phyloP scores from a whole-genome alignment of 257 asterid genomes.

The Solanum ossicruentum region DNA sequence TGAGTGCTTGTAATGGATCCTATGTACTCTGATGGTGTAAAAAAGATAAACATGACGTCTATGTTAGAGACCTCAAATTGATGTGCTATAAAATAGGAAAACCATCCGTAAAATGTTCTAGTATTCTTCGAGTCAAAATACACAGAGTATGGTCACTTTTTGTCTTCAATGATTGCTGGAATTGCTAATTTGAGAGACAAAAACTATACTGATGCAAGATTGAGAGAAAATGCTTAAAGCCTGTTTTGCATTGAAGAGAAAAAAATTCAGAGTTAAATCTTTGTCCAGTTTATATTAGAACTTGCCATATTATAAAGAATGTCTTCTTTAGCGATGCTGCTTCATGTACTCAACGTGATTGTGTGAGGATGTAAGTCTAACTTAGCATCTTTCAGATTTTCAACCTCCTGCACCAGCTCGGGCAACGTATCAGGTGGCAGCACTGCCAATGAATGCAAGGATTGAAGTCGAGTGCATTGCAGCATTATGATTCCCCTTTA shows the following conservation, averaged over 20 bases:
- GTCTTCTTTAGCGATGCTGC: neutral
- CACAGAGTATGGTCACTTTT: neutral
- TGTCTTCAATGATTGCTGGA: neutral
- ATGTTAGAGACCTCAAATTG: neutral
- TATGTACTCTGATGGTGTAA: neutral
- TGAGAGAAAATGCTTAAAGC: neutral
- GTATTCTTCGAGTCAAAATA: neutral
- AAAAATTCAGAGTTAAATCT: neutral
- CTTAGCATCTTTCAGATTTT: conserved; percentile 48
- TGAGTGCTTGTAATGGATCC: neutral
- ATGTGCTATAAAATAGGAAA: neutral
- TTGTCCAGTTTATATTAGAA: neutral
- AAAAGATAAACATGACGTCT: neutral
- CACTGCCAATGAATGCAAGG: conserved; percentile 75
- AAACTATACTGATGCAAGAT: neutral
- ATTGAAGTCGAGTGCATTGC: conserved; percentile 91
- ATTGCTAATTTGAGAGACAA: neutral
- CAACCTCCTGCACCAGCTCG: conserved; percentile 89
- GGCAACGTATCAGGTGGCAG: conserved; percentile 88
- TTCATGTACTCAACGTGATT: neutral
- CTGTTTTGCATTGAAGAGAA: neutral
- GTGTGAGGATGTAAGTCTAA: neutral
- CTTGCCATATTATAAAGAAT: neutral
- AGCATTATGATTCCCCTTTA: conserved; percentile 5
- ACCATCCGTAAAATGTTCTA: neutral